Conservation (phyloP, 225 moss, liverwort and hornwort genomes). For the Rhytidiadelphus loreus region DNA sequence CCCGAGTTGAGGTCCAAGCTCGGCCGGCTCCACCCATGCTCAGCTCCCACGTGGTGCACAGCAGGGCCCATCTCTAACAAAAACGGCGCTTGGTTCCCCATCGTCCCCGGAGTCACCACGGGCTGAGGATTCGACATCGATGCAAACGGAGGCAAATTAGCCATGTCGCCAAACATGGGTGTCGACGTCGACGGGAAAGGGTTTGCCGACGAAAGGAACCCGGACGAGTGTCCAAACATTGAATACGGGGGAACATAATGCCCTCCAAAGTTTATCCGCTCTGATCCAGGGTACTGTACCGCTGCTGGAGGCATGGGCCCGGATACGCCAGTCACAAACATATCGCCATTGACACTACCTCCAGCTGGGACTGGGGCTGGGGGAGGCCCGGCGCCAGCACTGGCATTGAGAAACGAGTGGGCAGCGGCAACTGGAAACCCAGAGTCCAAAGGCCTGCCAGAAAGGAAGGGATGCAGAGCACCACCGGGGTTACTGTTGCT, state of each 20-base stretch:
- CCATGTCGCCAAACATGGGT: slow-evolving; percentile 53
- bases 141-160: slow-evolving; percentile 51
- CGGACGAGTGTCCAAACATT: slow-evolving; percentile 45
- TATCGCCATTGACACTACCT: slow-evolving; percentile 39
- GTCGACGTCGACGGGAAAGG: slow-evolving; percentile 40
- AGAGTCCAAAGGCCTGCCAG: slow-evolving; percentile 42
- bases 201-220: slow-evolving; percentile 46
- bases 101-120: slow-evolving; percentile 27
- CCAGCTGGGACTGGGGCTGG: slow-evolving; percentile 25
- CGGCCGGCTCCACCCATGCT: slow-evolving; percentile 46
- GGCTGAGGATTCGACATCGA: slow-evolving; percentile 43
- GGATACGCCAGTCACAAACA: slow-evolving; percentile 43
- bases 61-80: slow-evolving; percentile 46
- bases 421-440: slow-evolving; percentile 69
- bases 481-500: slow-evolving; percentile 29
- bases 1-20: slow-evolving; percentile 93
- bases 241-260: slow-evolving; percentile 40
- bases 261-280: slow-evolving; percentile 48
- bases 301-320: slow-evolving; percentile 36
- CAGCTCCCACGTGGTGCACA: slow-evolving; percentile 31
- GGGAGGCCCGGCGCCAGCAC: slow-evolving; percentile 34
- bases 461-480: slow-evolving; percentile 43
- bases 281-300: slow-evolving; percentile 39
- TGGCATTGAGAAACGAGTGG: slow-evolving; percentile 66
- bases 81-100: slow-evolving; percentile 34